phyloP scores from a whole-genome alignment of 768 basidiomycete genomes.

The Tricholoma flavovirens region DNA sequence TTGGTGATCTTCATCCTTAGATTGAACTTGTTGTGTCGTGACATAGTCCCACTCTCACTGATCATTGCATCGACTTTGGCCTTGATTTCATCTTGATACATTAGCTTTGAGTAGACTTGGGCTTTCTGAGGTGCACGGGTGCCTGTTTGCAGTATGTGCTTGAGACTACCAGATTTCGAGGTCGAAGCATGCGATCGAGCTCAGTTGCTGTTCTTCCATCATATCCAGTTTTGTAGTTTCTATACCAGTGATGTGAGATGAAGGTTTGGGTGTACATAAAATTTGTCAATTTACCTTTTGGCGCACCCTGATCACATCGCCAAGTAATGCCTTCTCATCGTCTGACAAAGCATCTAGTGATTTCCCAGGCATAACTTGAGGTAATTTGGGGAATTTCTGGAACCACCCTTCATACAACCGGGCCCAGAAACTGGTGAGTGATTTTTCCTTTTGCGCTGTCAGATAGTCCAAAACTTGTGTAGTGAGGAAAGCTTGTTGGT shows the following conservation, averaged over 20 bases:
- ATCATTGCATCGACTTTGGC: no score
- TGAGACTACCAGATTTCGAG: background rate
- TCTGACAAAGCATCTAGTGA: background rate
- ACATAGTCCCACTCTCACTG: no score
- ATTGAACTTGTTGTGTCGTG: no score
- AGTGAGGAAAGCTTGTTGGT: slow-evolving; percentile 9
- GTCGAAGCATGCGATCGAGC: background rate
- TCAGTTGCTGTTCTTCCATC: background rate
- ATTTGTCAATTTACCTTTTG: background rate
- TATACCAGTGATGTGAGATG: background rate
- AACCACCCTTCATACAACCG: no score
- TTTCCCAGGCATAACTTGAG: no score
- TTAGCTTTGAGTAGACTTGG: no score
- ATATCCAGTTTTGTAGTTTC: background rate
- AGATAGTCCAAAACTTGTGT: background rate
- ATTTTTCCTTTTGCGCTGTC: background rate
- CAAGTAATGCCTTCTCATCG: background rate
- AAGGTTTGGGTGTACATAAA: background rate
- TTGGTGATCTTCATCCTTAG: no score
- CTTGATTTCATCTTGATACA: no score
- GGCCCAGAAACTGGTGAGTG: no score
- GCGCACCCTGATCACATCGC: background rate
- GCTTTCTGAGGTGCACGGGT: no score
- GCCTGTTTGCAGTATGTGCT: background rate
- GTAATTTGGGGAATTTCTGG: no score